These are phyloP conservation scores for Bipolaris sorokiniana DNA, from an alignment of 2,329 filamentous ascomycete genomes.

Conservation along the genomic window DNA sequence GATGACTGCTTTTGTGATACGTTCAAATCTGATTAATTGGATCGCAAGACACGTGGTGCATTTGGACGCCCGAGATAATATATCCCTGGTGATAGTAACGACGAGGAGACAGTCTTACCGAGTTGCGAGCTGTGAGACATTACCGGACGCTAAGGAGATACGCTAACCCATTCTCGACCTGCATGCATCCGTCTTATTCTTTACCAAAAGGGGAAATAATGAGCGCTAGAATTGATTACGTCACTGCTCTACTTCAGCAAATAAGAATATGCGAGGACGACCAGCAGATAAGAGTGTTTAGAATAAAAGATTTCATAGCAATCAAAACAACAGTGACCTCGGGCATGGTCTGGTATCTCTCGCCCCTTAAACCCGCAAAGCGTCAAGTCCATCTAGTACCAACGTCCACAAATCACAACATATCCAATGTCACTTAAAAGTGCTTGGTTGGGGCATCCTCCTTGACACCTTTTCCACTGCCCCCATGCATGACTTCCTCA, in stretches of 20 bases:
- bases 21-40: neutral
- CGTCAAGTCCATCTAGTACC: neutral
- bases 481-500: conserved; percentile 34
- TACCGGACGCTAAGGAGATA: neutral
- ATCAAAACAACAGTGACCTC: conserved; percentile 13
- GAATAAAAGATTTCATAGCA: neutral
- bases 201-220: neutral
- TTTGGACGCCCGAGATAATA: neutral
- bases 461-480: conserved; percentile 20
- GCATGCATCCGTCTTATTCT: neutral
- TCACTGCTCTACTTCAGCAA: neutral
- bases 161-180: neutral
- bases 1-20: neutral
- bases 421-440: conserved; percentile 6
- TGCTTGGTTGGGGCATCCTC: conserved; percentile 20
- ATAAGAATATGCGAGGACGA: neutral
- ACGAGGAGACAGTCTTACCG: neutral
- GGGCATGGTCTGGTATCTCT: conserved; percentile 17
- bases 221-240: neutral
- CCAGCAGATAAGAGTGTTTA: neutral
- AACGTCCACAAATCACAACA: neutral
- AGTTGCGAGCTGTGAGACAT: neutral
- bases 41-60: neutral
- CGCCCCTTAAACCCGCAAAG: neutral
- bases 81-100: neutral